A percentile compares a stretch with the other conserved stretches of the same genome.
These are phyloP conservation scores for Salicornia ramosissima DNA, from an alignment of 148 eudicot genomes.

Conservation along the genomic window DNA sequence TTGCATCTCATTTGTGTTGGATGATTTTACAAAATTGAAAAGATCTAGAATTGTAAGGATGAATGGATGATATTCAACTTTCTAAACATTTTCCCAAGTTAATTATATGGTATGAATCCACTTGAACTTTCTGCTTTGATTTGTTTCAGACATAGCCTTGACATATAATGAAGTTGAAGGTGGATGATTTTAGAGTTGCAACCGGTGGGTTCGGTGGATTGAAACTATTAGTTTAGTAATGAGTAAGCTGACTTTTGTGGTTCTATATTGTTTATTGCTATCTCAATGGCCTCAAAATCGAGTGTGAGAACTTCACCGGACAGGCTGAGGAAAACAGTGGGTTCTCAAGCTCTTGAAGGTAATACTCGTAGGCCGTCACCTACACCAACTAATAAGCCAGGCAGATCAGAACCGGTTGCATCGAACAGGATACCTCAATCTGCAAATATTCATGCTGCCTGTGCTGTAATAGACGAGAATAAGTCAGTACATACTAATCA, in stretches of 20 bases:
- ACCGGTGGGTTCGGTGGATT: constrained; percentile 15
- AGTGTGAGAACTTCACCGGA: constrained; percentile 33
- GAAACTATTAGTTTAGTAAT: constrained; percentile 25
- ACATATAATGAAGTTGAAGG: constrained; percentile 34
- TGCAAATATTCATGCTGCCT: constrained; percentile 20
- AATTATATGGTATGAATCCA: not conserved
- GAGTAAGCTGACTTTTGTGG: constrained; percentile 25
- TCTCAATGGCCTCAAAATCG: constrained; percentile 55
- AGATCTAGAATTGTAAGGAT: not conserved
- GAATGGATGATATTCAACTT: not conserved
- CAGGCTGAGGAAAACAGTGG: constrained; percentile 32
- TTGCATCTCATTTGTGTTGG: not conserved
- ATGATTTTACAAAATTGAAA: not conserved
- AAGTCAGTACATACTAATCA: constrained; percentile 25
- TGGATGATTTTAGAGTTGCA: constrained; percentile 21
- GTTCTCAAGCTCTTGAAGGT: constrained; percentile 31
- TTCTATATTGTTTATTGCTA: constrained; percentile 12
- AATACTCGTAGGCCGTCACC: constrained; percentile 28
- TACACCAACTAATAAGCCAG: constrained; percentile 26
- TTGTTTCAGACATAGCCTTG: constrained; percentile 26
- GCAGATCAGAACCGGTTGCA: constrained; percentile 29
- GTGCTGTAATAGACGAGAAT: constrained; percentile 26
- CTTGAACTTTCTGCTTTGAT: constrained; percentile 17
- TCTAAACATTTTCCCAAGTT: constrained; percentile 1
- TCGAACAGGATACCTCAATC: constrained; percentile 30